Evolutionary conservation across 1,284 basidiomycete species (phyloP).

Genomic region (Malassezia slooffiae): DNA sequence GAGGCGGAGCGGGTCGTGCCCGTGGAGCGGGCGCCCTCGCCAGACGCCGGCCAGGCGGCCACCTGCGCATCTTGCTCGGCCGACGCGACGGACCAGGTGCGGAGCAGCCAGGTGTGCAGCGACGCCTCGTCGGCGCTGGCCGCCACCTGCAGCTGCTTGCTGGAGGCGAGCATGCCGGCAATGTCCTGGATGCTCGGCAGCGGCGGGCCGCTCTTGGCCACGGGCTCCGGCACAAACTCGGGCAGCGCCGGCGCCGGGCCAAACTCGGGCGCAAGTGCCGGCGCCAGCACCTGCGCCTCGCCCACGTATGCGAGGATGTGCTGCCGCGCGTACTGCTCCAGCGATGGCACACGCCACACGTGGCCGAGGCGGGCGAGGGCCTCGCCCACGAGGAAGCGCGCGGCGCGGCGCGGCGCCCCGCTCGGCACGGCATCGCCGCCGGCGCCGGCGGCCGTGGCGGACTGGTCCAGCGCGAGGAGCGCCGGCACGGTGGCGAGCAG

Average conservation of each 20-base stretch:
- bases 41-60: not conserved
- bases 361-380: conserved; percentile 61
- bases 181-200: conserved; percentile 18
- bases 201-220: conserved; percentile 15
- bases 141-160: conserved; percentile 25
- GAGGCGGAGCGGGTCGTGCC: too few relatives aligned
- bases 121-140: conserved; percentile 19
- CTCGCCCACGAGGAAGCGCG: conserved; percentile 58
- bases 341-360: conserved; percentile 55
- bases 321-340: conserved; percentile 16
- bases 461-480: conserved; percentile 62
- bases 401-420: conserved; percentile 51
- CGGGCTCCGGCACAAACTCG: conserved; percentile 17
- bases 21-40: too few relatives aligned
- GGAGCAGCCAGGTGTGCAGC: conserved; percentile 31
- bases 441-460: conserved; percentile 38
- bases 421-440: conserved; percentile 14
- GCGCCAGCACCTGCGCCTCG: not conserved
- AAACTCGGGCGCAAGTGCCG: conserved; percentile 21
- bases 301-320: conserved; percentile 13
- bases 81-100: conserved; percentile 36
- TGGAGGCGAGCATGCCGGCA: conserved; percentile 20
- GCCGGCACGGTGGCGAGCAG: conserved; percentile 71
- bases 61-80: conserved; percentile 29
- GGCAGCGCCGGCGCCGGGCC: conserved; percentile 18